These are phyloP conservation scores for Phytophthora citrophthora DNA, from an alignment of 352 stramenopile species.

Conservation along the genomic window DNA sequence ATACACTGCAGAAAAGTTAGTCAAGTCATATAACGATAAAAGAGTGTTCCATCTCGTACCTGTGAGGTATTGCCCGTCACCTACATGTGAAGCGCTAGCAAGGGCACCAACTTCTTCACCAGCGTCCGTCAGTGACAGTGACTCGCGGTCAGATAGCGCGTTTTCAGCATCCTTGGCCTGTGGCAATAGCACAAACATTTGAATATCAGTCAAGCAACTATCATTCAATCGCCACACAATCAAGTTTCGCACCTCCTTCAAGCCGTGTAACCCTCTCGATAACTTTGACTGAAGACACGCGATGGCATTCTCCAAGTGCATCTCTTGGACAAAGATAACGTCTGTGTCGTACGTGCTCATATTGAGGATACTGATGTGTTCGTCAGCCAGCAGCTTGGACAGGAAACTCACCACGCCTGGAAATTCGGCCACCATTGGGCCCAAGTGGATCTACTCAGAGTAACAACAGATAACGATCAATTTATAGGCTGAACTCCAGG, in stretches of 20 bases:
- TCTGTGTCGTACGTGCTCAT: conserved; percentile 92
- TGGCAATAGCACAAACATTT: neutral
- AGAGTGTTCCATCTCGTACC: conserved; percentile 33
- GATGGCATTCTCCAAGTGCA: conserved; percentile 68
- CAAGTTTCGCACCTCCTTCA: conserved; percentile 66
- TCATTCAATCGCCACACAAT: neutral
- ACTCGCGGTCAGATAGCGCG: conserved; percentile 34
- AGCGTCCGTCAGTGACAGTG: conserved; percentile 26
- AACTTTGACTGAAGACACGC: conserved; percentile 81
- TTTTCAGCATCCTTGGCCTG: conserved; percentile 69
- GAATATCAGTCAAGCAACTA: neutral
- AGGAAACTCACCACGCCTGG: conserved; percentile 86
- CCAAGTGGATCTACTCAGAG: conserved; percentile 77
- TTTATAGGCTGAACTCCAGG: neutral
- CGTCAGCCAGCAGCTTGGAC: conserved; percentile 81
- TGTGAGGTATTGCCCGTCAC: conserved; percentile 79
- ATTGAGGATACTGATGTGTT: conserved; percentile 91
- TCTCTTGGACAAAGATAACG: conserved; percentile 87
- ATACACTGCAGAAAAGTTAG: conserved; percentile 53
- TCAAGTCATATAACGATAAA: neutral
- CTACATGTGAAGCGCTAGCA: conserved; percentile 43
- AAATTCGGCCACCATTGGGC: conserved; percentile 87
- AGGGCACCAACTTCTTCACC: conserved; percentile 11
- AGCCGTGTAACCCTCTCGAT: conserved; percentile 74
- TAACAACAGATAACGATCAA: conserved; percentile 6